phyloP scores from a whole-genome alignment of 495 filamentous ascomycete genomes.

The Aspergillus olivimuriae region DNA sequence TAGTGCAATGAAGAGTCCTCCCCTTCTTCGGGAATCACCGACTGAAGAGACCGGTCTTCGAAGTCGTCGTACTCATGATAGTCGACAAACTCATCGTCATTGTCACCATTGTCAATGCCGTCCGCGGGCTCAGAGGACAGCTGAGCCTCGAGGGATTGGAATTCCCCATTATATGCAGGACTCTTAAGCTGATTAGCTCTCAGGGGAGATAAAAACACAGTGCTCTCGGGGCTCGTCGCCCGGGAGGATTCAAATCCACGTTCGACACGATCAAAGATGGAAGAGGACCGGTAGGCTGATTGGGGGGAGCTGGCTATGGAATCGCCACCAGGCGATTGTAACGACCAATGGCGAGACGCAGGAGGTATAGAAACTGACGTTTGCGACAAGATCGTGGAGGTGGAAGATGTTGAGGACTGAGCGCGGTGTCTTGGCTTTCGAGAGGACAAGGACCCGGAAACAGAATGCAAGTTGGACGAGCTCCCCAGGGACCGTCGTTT shows the following conservation, averaged over 20 bases:
- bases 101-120: conserved; percentile 9
- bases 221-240: conserved; percentile 70
- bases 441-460: conserved; percentile 33
- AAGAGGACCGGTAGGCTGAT: conserved; percentile 65
- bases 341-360: conserved; percentile 55
- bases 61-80: conserved; percentile 8
- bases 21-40: conserved; percentile 38
- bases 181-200: conserved; percentile 42
- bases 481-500: conserved; percentile 60
- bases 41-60: conserved; percentile 18
- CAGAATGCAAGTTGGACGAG: conserved; percentile 54
- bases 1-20: conserved; percentile 25
- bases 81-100: conserved; percentile 19
- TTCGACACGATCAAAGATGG: conserved; percentile 67
- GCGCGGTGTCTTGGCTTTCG: conserved; percentile 33
- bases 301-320: conserved; percentile 78
- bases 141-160: conserved; percentile 12
- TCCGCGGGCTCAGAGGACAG: not conserved
- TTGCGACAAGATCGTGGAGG: conserved; percentile 55
- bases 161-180: conserved; percentile 29
- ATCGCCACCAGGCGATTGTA: conserved; percentile 59
- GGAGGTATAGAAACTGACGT: conserved; percentile 56
- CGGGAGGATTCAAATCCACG: conserved; percentile 51
- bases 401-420: conserved; percentile 42
- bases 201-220: conserved; percentile 47